These are phyloP conservation scores for Cladosporium sp. DNA, from an alignment of 2,329 filamentous ascomycete genomes.

Conservation along the genomic window DNA sequence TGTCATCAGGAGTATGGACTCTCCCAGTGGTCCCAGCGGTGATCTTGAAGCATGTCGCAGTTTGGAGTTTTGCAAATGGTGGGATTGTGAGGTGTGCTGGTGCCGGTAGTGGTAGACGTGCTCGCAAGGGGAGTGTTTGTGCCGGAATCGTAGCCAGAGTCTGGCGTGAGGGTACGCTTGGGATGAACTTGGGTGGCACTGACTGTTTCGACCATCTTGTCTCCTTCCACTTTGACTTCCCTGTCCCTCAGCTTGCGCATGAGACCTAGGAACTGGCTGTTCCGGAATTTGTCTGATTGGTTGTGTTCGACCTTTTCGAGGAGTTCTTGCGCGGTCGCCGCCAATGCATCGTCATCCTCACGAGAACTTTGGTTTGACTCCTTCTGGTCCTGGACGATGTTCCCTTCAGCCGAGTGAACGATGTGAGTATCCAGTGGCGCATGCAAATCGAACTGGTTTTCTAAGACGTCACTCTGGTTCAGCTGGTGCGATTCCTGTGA, in stretches of 20 bases:
- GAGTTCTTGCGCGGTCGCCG: slow-evolving; percentile 66
- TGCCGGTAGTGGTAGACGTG: not conserved
- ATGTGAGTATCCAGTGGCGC: not conserved
- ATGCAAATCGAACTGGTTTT: not conserved
- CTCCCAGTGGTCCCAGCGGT: slow-evolving; percentile 33
- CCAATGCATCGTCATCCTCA: slow-evolving; percentile 62
- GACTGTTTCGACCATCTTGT: slow-evolving; percentile 57
- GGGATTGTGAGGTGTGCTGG: slow-evolving; percentile 8
- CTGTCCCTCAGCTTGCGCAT: slow-evolving; percentile 72
- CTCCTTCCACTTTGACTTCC: slow-evolving; percentile 68
- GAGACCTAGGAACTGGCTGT: slow-evolving; percentile 70
- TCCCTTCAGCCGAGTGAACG: not conserved
- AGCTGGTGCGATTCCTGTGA: slow-evolving; percentile 4
- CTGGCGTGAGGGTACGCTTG: slow-evolving; percentile 17
- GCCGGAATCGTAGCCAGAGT: slow-evolving; percentile 20
- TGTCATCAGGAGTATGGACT: slow-evolving; percentile 24
- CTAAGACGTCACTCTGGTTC: not conserved
- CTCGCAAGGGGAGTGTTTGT: slow-evolving; percentile 12
- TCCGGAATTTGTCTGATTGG: slow-evolving; percentile 68
- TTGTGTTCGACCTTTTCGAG: slow-evolving; percentile 66
- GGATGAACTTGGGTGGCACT: slow-evolving; percentile 25
- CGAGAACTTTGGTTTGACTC: slow-evolving; percentile 18
- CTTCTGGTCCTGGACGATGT: not conserved
- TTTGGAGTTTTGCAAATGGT: slow-evolving; percentile 11
- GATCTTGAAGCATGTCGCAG: slow-evolving; percentile 18